Conservation (phyloP, 371 early-diverging fungal genomes). For the Conidiobolus coronatus region DNA sequence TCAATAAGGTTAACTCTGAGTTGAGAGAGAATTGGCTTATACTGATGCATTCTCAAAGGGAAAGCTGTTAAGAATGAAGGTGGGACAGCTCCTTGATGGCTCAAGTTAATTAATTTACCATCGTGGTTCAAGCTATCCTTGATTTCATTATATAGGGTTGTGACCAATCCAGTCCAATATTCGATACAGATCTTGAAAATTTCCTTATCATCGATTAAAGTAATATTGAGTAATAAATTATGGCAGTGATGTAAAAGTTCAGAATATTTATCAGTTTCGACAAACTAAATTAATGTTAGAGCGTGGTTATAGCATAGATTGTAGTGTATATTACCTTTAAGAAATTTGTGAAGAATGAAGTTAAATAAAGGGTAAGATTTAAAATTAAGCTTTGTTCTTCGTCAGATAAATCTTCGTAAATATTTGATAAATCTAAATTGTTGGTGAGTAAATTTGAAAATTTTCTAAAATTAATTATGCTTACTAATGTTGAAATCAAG, state of each 20-base stretch:
- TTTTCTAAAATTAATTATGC: not conserved
- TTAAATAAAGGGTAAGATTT: slow-evolving; percentile 68
- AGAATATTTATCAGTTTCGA: slow-evolving; percentile 32
- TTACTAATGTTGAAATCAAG: not conserved
- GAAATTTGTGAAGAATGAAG: slow-evolving; percentile 60
- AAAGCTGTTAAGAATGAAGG: slow-evolving; percentile 12
- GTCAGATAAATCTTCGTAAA: slow-evolving; percentile 61
- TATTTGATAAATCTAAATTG: slow-evolving; percentile 35
- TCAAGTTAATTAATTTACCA: no score
- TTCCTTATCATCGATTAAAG: slow-evolving; percentile 83
- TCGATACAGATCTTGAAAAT: slow-evolving; percentile 94
- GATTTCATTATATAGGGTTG: slow-evolving; percentile 59
- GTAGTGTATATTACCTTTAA: slow-evolving; percentile 27
- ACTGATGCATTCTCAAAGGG: slow-evolving; percentile 42
- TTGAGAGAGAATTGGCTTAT: slow-evolving; percentile 52
- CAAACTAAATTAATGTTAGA: slow-evolving; percentile 14
- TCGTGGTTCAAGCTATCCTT: slow-evolving; percentile 10
- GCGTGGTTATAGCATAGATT: no score
- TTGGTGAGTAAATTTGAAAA: not conserved
- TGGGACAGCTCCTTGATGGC: slow-evolving; percentile 12
- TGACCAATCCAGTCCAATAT: slow-evolving; percentile 81
- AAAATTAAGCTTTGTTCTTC: slow-evolving; percentile 81
- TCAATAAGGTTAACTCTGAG: slow-evolving; percentile 86
- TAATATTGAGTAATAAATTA: slow-evolving; percentile 68
- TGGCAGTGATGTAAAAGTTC: slow-evolving; percentile 60